Percentiles rank a stretch among this genome's conserved stretches.
Evolutionary conservation across 2,329 filamentous ascomycete genomes (phyloP).

Genomic region (Westerdykella sp.): DNA sequence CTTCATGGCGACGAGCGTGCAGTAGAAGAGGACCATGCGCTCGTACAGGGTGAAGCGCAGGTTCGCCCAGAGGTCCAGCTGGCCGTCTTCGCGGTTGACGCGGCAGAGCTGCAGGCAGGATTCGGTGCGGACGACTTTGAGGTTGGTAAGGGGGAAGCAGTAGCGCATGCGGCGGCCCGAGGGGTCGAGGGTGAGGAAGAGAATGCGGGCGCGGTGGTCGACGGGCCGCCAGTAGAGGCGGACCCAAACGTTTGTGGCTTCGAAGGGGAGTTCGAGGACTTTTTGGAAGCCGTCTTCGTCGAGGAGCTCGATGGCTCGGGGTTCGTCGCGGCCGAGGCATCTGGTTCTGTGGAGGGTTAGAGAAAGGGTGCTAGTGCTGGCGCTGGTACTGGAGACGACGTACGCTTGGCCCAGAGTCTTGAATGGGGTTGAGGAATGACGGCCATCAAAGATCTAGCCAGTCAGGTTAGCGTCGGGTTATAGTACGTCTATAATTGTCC

Average conservation of each 20-base stretch:
- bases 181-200: constrained; percentile 45
- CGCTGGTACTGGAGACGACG: not conserved
- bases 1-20: constrained; percentile 52
- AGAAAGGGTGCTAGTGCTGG: not conserved
- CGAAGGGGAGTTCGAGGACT: constrained; percentile 42
- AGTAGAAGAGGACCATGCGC: constrained; percentile 55
- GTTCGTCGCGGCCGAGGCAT: constrained; percentile 33
- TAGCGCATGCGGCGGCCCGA: constrained; percentile 38
- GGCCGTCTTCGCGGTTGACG: constrained; percentile 35
- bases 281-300: constrained; percentile 38
- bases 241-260: constrained; percentile 42
- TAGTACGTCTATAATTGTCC: not conserved
- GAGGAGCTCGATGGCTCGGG: constrained; percentile 29
- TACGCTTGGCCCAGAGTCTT: constrained; percentile 22
- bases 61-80: constrained; percentile 48
- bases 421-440: constrained; percentile 36
- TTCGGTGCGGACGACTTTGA: constrained; percentile 38
- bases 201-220: constrained; percentile 49
- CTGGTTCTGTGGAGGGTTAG: constrained; percentile 19
- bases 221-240: constrained; percentile 47
- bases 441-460: constrained; percentile 37
- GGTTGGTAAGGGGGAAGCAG: constrained; percentile 47
- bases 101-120: constrained; percentile 40
- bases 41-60: constrained; percentile 52
- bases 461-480: not conserved